A percentile compares a stretch with the other conserved stretches of the same genome.
phyloP scores from a whole-genome alignment of 106 monocot species.

The Dendrobium chrysotoxum region DNA sequence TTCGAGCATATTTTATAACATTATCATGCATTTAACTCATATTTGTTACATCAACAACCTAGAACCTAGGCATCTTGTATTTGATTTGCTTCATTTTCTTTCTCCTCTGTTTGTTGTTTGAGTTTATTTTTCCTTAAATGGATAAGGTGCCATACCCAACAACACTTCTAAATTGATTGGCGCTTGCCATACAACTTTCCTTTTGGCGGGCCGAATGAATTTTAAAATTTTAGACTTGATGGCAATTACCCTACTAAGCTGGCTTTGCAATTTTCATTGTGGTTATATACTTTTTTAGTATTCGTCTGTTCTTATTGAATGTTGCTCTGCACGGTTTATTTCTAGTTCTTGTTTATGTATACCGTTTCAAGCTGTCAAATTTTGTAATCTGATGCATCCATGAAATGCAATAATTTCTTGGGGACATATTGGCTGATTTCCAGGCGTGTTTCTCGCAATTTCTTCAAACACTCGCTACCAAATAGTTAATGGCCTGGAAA shows the following conservation, averaged over 20 bases:
- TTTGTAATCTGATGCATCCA: background rate
- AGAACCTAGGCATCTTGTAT: too few species aligned
- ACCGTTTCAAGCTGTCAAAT: background rate
- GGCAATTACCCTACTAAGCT: background rate
- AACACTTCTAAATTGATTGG: too few species aligned
- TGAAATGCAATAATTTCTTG: background rate
- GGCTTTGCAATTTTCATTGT: background rate
- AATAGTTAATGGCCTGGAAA: constrained; percentile 78
- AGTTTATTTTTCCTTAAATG: too few species aligned
- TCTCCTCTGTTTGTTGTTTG: too few species aligned
- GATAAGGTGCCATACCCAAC: too few species aligned
- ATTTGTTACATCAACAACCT: too few species aligned
- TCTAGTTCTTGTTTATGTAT: background rate
- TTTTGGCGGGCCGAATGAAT: background rate
- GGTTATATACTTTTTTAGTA: background rate
- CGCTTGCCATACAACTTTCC: too few species aligned
- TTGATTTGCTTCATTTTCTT: too few species aligned
- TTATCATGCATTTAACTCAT: too few species aligned
- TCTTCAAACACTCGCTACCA: constrained; percentile 91
- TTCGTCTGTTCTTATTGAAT: background rate
- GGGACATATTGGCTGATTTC: background rate
- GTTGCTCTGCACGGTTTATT: background rate
- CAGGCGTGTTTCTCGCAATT: constrained; percentile 80
- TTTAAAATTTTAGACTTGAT: background rate
- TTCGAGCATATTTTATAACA: too few species aligned